Evolutionary conservation across 169 alveolate genomes (phyloP), one percentile per base, ranked within the genome.

Genomic region (Theileria annulata): DNA sequence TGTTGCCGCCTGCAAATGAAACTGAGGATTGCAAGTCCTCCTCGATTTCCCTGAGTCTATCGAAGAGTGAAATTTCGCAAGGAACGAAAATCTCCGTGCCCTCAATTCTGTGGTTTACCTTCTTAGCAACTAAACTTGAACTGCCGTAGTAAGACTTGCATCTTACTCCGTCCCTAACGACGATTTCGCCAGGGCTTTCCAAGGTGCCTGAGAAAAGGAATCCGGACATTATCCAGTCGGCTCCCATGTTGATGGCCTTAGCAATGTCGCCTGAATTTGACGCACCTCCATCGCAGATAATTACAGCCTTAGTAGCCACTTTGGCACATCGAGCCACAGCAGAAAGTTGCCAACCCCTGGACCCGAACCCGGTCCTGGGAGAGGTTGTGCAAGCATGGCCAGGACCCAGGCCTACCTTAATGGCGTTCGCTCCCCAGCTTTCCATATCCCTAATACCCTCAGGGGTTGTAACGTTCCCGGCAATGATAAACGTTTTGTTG

Each of bases 301-400:
- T 87, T 25, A 95, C 97, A 49, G 92, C 88, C 76, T 70, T 87
- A 69, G 85, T 28, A 25, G 85, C 92, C 17, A 71, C 77, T 30
- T 91, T 84, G 17, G 85, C 89, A 21, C 97, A 96, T 78, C 89
- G 88, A 72, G 93, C 90, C 19, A 95, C 95, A 3, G 98, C 98
- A 8, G 96, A 79, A 17, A 95, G 96, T 90, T 95, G 97, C 64
- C 96, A 95, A 17, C 95, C 79, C 42, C 97, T 95, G 56, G 93
- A 93, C 23, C 96, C 97, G 78, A 96, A 92, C 49, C 93, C 96
- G 70, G 91, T 92, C 73, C 87, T 88, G 28, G 19, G 60, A 0
- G 75, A 92, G 0, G 99, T 96, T 54, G 98, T 96, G 89, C 99
- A 97, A 27, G 96, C 96, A 76, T 98, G 95, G 12, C 99, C 99